These are phyloP conservation scores for Venturia nashicola DNA, from an alignment of 2,329 filamentous ascomycete genomes.

Conservation along the genomic window DNA sequence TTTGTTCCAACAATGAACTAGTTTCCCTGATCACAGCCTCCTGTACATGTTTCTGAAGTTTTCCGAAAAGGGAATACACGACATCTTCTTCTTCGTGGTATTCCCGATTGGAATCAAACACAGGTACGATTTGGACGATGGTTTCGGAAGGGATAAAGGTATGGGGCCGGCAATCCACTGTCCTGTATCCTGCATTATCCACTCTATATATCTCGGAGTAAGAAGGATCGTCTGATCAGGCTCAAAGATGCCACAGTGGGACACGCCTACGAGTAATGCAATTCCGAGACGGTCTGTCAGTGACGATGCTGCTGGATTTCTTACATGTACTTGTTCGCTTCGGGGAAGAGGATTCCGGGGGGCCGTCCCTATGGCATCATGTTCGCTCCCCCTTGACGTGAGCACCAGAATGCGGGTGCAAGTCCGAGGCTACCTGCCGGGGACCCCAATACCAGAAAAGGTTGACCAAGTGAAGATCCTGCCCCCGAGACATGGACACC, in stretches of 20 bases:
- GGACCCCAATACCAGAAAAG: too few relatives aligned
- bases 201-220: too few relatives aligned
- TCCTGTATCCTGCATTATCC: not conserved
- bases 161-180: not conserved
- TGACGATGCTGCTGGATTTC: not conserved
- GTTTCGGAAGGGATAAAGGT: not conserved
- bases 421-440: not conserved
- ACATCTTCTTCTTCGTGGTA: not conserved
- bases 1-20: not conserved
- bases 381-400: not conserved
- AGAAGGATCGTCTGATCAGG: not conserved
- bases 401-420: not conserved
- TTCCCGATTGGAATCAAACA: too few relatives aligned
- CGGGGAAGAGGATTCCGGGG: not conserved
- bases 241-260: not conserved
- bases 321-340: too few relatives aligned
- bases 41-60: not conserved
- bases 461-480: too few relatives aligned
- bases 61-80: not conserved
- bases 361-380: not conserved
- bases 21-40: not conserved
- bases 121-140: not conserved
- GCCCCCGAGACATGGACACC: too few relatives aligned
- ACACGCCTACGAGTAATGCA: not conserved
- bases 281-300: not conserved